phyloP scores from a whole-genome alignment of 2,329 filamentous ascomycete genomes.

The Chaetomium olivaceum region DNA sequence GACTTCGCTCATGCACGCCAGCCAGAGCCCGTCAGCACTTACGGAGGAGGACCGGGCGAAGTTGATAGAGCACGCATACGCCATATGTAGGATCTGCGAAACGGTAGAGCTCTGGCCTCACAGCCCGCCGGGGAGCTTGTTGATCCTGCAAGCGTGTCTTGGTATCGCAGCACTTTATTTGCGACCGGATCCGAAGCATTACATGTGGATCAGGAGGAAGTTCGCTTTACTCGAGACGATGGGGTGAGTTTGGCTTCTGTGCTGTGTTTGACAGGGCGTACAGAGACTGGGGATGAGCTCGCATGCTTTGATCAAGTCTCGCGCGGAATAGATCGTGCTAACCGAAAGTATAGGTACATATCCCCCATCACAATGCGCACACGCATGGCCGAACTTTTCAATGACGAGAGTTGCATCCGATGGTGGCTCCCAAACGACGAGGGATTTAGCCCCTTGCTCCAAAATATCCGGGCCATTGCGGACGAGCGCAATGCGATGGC shows the following conservation, averaged over 20 bases:
- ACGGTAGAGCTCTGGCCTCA: conserved; percentile 71
- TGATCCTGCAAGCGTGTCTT: conserved; percentile 74
- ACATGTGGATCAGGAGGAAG: conserved; percentile 77
- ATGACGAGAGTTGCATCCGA: conserved; percentile 66
- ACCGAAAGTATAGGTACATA: conserved; percentile 66
- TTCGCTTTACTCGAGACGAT: conserved; percentile 75
- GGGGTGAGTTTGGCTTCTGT: conserved; percentile 62
- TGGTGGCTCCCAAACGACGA: conserved; percentile 93
- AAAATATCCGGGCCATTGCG: conserved; percentile 76
- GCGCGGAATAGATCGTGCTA: neutral
- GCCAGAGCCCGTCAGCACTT: conserved; percentile 64
- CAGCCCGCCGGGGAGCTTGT: conserved; percentile 67
- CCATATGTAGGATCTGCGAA: conserved; percentile 77
- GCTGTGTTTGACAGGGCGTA: neutral
- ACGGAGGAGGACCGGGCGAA: conserved; percentile 54
- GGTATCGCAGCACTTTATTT: conserved; percentile 77
- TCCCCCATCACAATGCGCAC: conserved; percentile 72
- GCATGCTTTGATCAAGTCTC: neutral
- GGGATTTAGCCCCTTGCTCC: conserved; percentile 70
- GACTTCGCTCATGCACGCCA: conserved; percentile 76
- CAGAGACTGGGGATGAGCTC: neutral
- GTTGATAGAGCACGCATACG: conserved; percentile 62
- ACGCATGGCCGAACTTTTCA: conserved; percentile 75
- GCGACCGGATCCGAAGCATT: conserved; percentile 70
- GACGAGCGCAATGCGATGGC: conserved; percentile 69